Evolutionary conservation across 2,329 filamentous ascomycete species (phyloP).

Genomic region (Diatrype stigma): DNA sequence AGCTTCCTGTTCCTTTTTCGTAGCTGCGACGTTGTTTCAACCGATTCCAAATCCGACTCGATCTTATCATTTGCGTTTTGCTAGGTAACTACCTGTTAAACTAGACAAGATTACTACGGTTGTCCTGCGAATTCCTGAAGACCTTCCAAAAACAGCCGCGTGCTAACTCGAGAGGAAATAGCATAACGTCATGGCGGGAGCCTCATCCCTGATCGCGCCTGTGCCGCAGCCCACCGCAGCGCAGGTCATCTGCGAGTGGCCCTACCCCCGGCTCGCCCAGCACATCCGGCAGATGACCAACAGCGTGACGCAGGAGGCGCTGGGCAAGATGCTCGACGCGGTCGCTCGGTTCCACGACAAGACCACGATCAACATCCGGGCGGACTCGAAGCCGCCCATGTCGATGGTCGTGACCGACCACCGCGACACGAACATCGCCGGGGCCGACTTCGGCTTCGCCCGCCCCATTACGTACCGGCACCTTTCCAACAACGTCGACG

Average conservation of each 20-base stretch:
- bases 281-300: conserved; percentile 35
- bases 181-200: conserved; percentile 8
- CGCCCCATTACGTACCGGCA: conserved; percentile 5
- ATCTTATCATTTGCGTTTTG: too few species aligned
- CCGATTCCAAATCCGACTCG: too few species aligned
- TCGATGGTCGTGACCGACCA: conserved; percentile 6
- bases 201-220: conserved; percentile 14
- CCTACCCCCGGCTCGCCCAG: conserved; percentile 29
- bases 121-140: too few species aligned
- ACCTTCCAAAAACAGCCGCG: too few species aligned
- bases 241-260: conserved; percentile 32
- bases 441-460: conserved; percentile 9
- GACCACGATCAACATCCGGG: conserved; percentile 6
- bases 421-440: conserved; percentile 3
- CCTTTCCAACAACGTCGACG: neutral
- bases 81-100: too few species aligned
- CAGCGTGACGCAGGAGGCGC: conserved; percentile 26
- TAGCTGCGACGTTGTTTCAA: neutral
- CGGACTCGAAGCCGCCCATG: conserved; percentile 6
- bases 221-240: conserved; percentile 25
- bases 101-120: too few species aligned
- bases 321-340: conserved; percentile 24
- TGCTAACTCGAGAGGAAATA: neutral
- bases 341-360: conserved; percentile 35
- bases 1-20: conserved; percentile 31